Conservation (phyloP, 805 yeast genomes). For the Spathaspora boniae region DNA sequence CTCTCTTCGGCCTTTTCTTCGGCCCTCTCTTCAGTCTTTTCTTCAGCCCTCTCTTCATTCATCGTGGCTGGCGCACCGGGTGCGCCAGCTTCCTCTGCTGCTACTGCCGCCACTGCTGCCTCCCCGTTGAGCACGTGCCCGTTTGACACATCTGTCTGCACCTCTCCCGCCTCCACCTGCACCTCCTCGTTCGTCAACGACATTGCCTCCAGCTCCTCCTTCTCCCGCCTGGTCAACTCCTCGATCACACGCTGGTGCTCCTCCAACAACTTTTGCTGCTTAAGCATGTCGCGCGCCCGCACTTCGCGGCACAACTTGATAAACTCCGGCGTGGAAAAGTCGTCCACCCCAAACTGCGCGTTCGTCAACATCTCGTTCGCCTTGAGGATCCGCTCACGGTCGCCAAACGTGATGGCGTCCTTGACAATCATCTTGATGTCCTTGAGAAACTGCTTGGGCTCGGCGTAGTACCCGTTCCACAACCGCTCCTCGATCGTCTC, state of each 20-base stretch:
- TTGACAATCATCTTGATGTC: conserved; percentile 81
- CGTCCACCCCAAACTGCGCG: conserved; percentile 94
- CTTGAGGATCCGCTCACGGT: conserved; percentile 72
- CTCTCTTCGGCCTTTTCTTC: neutral
- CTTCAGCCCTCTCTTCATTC: neutral
- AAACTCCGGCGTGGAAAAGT: conserved; percentile 70
- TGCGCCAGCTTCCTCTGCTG: no score
- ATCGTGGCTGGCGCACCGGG: neutral
- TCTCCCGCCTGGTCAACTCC: conserved; percentile 15
- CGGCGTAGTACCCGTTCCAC: conserved; percentile 95
- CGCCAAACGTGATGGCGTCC: conserved; percentile 73
- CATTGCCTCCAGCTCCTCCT: neutral
- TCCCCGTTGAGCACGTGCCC: conserved; percentile 1
- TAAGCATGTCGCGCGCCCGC: conserved; percentile 58
- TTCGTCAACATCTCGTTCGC: conserved; percentile 96
- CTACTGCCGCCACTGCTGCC: neutral
- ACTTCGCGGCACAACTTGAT: conserved; percentile 72
- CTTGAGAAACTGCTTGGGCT: conserved; percentile 82
- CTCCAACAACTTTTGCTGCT: conserved; percentile 44
- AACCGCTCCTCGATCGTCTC: conserved; percentile 91
- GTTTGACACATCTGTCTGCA: neutral
- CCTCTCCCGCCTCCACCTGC: neutral
- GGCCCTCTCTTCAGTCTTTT: no score
- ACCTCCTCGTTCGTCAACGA: conserved; percentile 3
- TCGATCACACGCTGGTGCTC: conserved; percentile 28